Evolutionary conservation across 345 rosid genomes (phyloP).

Genomic region (Mallotus nudiflorus): DNA sequence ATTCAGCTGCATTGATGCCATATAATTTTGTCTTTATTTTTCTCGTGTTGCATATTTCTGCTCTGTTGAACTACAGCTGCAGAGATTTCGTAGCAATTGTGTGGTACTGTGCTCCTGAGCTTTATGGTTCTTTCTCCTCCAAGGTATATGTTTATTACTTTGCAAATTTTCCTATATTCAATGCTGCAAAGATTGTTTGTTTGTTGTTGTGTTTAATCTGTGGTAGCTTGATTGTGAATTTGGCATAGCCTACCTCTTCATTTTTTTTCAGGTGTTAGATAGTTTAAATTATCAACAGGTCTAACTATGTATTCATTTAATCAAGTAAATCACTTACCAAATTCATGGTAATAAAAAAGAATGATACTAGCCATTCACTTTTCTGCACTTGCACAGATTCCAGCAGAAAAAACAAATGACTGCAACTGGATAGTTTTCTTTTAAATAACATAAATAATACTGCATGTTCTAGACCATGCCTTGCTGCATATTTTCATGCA

Average conservation of each 20-base stretch:
- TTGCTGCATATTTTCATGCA: neutral
- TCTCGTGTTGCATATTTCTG: too few relatives aligned
- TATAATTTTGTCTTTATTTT: too few relatives aligned
- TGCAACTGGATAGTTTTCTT: neutral
- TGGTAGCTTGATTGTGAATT: neutral
- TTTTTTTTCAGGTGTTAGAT: neutral
- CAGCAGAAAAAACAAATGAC: neutral
- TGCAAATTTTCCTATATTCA: too few relatives aligned
- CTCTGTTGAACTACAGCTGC: too few relatives aligned
- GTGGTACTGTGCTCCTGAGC: conserved; percentile 99
- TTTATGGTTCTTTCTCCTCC: conserved; percentile 92
- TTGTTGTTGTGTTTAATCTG: neutral
- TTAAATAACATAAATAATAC: neutral
- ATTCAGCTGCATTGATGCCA: too few relatives aligned
- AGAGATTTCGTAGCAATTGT: conserved; percentile 99
- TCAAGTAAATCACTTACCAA: neutral
- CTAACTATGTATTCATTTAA: neutral
- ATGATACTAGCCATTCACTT: neutral
- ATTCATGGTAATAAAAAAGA: neutral
- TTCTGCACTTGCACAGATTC: neutral
- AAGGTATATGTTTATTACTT: conserved; percentile 45
- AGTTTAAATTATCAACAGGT: neutral
- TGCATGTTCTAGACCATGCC: conserved; percentile 4
- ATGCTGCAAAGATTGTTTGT: too few relatives aligned
- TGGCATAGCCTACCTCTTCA: neutral